Evolutionary conservation across 2,329 filamentous ascomycete genomes (phyloP).

Genomic region (Sporothrix dimorphospora): DNA sequence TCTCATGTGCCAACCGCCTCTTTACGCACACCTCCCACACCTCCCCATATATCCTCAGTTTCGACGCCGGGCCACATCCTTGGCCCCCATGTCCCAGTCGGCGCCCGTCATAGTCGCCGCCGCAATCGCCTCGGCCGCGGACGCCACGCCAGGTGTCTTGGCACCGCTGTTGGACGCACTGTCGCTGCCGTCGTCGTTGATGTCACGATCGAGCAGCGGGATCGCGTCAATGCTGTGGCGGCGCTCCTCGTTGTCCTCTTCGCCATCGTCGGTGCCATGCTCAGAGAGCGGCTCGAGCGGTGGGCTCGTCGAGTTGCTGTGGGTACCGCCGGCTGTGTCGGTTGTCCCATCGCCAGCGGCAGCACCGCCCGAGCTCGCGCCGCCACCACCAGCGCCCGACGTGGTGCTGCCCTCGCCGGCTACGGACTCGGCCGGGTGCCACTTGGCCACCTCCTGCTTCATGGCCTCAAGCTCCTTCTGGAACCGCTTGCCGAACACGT

Average conservation of each 20-base stretch:
- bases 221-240: slow-evolving; percentile 55
- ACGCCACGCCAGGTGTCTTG: slow-evolving; percentile 18
- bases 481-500: slow-evolving; percentile 95
- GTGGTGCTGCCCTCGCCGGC: slow-evolving; percentile 26
- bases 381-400: neutral
- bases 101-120: slow-evolving; percentile 32
- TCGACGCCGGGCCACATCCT: slow-evolving; percentile 52
- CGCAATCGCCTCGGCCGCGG: slow-evolving; percentile 29
- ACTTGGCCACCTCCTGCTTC: slow-evolving; percentile 84
- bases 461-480: slow-evolving; percentile 93
- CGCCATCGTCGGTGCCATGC: slow-evolving; percentile 28
- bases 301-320: slow-evolving; percentile 31
- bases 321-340: neutral
- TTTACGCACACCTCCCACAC: neutral
- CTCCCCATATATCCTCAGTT: neutral
- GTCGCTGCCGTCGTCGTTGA: slow-evolving; percentile 27
- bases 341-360: neutral
- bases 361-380: neutral
- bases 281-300: slow-evolving; percentile 28
- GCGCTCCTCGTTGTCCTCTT: slow-evolving; percentile 32
- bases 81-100: slow-evolving; percentile 46
- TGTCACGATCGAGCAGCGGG: slow-evolving; percentile 58
- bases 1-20: neutral
- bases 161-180: slow-evolving; percentile 21
- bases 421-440: slow-evolving; percentile 64